Evolutionary conservation across 306 rosid genomes (phyloP), one percentile per base, ranked within the genome.

Genomic region (Styphnolobium japonicum): DNA sequence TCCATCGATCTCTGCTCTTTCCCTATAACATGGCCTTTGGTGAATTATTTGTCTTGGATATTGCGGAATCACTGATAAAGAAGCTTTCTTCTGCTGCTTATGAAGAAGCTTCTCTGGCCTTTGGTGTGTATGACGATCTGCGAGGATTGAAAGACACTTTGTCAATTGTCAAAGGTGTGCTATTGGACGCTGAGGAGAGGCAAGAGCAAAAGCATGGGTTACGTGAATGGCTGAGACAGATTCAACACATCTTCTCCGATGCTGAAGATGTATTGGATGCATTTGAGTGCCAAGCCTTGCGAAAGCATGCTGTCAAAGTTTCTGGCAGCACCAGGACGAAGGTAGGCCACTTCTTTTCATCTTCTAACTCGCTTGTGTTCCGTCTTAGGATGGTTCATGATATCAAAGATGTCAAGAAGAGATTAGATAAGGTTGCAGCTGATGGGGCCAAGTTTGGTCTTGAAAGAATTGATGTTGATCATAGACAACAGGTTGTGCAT

Each of bases 121-220:
- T 5, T 34, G 73, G 51, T 48, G 64, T 76, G 10, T 29, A 46
- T 5, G 2, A 7, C 29, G 61, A 76, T 52, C 27, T 62, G 2
- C 37, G 27, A 25, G 21, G 15, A 10, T 39, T 63, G 7, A 2
- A 48, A 42, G 12, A 3, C 11, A 23, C 49, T 6, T 43, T 75
- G 67, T 68, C 67, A 7, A 25, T n/a, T 22, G 61, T 81, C 67
- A 81, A 57, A 71, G 46, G 7, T 0, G 49, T 31, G 14, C 67
- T 75, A 7, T 18, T 53, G 18, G 77, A 61, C 7, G 81, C 79
- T 2, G 75, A 70, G 31, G 82, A 76, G 82, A 70, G 62, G 75
- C 82, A 82, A 43, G 74, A n/a, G 0, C 53, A 10, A 5, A 3
- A 39, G 11, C 2, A 0, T 0, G 3, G 31, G 25, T 27, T 82